Conservation (phyloP, 116 monocot species). For the Papilionanthe hybrid region DNA sequence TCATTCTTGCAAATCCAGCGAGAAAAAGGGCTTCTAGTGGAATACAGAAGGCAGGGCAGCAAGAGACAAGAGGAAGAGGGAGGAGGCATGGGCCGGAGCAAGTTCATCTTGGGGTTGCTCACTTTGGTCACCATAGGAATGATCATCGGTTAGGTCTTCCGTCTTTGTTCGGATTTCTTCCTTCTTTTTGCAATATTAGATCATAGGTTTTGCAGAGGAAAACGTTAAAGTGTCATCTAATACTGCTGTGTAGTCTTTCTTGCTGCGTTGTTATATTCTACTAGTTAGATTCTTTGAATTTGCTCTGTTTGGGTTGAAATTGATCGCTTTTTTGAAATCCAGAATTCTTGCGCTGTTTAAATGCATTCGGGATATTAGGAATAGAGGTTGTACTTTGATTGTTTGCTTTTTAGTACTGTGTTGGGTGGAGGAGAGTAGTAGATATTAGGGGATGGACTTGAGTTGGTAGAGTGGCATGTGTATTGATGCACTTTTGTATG, state of each 20-base stretch:
- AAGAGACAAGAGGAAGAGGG: background rate
- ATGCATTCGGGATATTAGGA: background rate
- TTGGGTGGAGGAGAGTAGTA: background rate
- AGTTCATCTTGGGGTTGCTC: slow-evolving; percentile 29
- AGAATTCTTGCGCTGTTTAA: background rate
- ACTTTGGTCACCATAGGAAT: slow-evolving; percentile 39
- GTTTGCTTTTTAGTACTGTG: too few relatives aligned
- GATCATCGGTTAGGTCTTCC: slow-evolving; percentile 33
- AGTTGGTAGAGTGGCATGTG: background rate
- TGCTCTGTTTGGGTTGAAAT: background rate
- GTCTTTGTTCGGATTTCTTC: background rate
- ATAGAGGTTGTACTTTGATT: background rate
- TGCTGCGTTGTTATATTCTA: background rate
- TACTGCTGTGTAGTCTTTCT: background rate
- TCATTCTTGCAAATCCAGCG: background rate
- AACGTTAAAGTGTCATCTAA: background rate
- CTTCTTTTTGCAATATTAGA: background rate
- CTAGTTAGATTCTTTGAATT: background rate
- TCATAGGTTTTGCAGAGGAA: background rate
- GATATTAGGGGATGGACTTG: background rate
- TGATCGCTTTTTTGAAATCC: background rate
- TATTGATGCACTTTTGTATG: background rate
- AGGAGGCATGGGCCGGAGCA: slow-evolving; percentile 16
- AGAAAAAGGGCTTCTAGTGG: background rate
- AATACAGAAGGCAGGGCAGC: background rate